Evolutionary conservation across 768 basidiomycete genomes (phyloP).

Genomic region (Pisolithus tinctorius): DNA sequence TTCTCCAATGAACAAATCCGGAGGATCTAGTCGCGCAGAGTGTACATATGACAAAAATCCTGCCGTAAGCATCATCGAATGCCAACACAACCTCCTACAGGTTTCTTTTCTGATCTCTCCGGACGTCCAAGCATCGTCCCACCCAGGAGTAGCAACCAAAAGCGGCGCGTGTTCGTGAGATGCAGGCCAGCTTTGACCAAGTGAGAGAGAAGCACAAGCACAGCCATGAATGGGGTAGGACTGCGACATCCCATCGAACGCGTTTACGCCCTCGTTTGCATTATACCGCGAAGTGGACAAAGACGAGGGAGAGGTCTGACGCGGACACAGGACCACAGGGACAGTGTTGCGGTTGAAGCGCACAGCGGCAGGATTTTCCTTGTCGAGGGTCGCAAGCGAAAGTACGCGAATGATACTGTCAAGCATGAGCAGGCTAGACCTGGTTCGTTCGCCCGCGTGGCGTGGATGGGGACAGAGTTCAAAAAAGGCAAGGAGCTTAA

Average conservation of each 20-base stretch:
- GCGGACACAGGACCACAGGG: constrained; percentile 32
- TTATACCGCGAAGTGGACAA: neutral
- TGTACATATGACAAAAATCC: constrained; percentile 57
- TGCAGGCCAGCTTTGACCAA: constrained; percentile 46
- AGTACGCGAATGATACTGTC: constrained; percentile 64
- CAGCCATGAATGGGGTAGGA: constrained; percentile 28
- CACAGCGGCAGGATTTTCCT: constrained; percentile 44
- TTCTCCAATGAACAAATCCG: constrained; percentile 53
- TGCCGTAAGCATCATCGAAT: constrained; percentile 54
- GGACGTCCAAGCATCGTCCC: constrained; percentile 52
- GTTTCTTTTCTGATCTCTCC: constrained; percentile 65
- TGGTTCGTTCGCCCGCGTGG: constrained; percentile 46
- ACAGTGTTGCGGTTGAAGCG: constrained; percentile 45
- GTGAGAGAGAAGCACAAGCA: constrained; percentile 43
- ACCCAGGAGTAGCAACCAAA: constrained; percentile 61
- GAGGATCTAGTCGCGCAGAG: constrained; percentile 31
- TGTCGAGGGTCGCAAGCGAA: constrained; percentile 53
- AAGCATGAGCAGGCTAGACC: constrained; percentile 52
- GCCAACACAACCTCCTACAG: constrained; percentile 70
- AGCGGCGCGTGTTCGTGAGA: constrained; percentile 48
- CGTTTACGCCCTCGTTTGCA: neutral
- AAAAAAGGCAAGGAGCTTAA: constrained; percentile 62
- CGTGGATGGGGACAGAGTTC: constrained; percentile 65
- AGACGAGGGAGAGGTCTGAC: constrained; percentile 2
- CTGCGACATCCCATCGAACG: neutral